Conservation (phyloP, 2,329 filamentous ascomycete genomes). For the Aspergillus nomiae region DNA sequence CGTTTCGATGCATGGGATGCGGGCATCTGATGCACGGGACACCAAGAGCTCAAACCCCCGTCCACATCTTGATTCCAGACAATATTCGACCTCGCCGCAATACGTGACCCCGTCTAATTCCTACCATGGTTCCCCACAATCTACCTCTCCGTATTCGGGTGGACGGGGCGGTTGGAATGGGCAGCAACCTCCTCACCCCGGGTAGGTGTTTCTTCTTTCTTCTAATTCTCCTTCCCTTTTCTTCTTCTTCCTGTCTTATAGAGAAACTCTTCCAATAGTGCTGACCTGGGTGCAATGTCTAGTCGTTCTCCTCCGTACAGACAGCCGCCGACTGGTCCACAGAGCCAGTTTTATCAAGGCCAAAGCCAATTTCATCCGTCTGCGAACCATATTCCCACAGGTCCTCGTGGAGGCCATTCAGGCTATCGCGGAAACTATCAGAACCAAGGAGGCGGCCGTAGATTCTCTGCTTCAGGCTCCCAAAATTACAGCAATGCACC, state of each 20-base stretch:
- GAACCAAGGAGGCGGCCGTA: conserved; percentile 46
- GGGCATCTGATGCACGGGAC: conserved; percentile 33
- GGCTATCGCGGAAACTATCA: conserved; percentile 64
- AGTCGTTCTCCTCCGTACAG: conserved; percentile 67
- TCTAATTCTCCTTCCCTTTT: conserved; percentile 15
- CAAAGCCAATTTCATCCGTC: conserved; percentile 8
- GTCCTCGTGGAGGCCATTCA: conserved; percentile 56
- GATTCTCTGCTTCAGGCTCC: conserved; percentile 48
- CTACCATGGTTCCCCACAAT: conserved; percentile 63
- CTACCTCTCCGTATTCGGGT: conserved; percentile 61
- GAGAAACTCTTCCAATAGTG: background rate
- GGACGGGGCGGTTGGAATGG: conserved; percentile 58
- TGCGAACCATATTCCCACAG: conserved; percentile 48
- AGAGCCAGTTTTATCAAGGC: conserved; percentile 58
- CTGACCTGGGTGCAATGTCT: conserved; percentile 23
- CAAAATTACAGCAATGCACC: conserved; percentile 47
- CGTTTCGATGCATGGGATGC: conserved; percentile 36
- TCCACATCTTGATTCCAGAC: conserved; percentile 46
- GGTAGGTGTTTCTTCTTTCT: conserved; percentile 44
- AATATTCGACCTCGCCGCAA: conserved; percentile 62
- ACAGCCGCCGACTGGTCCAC: conserved; percentile 56
- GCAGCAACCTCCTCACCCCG: conserved; percentile 41
- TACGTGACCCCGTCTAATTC: conserved; percentile 57
- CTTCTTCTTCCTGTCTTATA: conserved; percentile 24
- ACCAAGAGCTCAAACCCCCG: conserved; percentile 39